These are phyloP conservation scores for Logfia minima DNA, from an alignment of 129 eudicot genomes.

Conservation along the genomic window DNA sequence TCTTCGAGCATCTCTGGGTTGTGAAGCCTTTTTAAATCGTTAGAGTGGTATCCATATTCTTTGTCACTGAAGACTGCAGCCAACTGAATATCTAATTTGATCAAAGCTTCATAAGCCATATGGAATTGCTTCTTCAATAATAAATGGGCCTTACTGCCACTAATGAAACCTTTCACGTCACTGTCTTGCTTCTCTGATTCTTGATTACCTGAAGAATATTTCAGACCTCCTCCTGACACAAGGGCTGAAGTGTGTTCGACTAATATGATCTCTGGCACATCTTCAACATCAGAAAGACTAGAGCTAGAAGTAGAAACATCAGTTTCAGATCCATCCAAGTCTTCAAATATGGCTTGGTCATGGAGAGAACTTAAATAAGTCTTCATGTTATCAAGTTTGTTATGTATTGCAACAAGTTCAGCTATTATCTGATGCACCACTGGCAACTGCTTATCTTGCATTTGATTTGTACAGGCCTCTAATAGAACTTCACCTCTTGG, in stretches of 20 bases:
- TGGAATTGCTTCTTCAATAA: conserved; percentile 40
- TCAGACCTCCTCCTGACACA: conserved; percentile 27
- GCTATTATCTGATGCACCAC: conserved; percentile 39
- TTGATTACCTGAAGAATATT: conserved; percentile 26
- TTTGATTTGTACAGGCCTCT: neutral
- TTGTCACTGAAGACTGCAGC: conserved; percentile 32
- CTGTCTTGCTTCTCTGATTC: conserved; percentile 20
- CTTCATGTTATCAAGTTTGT: conserved; percentile 39
- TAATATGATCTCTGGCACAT: conserved; percentile 24
- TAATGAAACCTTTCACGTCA: neutral
- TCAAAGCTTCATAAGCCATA: conserved; percentile 46
- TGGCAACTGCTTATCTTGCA: conserved; percentile 34
- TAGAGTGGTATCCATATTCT: conserved; percentile 20
- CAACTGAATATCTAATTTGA: conserved; percentile 45
- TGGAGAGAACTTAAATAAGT: conserved; percentile 30
- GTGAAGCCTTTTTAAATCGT: conserved; percentile 17
- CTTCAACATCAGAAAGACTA: conserved; percentile 41
- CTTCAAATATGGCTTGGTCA: conserved; percentile 31
- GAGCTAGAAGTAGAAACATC: conserved; percentile 47
- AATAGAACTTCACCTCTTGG: conserved; percentile 6
- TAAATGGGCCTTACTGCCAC: conserved; percentile 20
- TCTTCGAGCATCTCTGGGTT: conserved; percentile 33
- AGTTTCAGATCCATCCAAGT: conserved; percentile 39
- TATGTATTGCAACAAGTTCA: conserved; percentile 50
- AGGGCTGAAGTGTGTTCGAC: conserved; percentile 18